These are phyloP conservation scores for Lithohypha guttulata DNA, from an alignment of 2,329 filamentous ascomycete genomes.

Conservation along the genomic window DNA sequence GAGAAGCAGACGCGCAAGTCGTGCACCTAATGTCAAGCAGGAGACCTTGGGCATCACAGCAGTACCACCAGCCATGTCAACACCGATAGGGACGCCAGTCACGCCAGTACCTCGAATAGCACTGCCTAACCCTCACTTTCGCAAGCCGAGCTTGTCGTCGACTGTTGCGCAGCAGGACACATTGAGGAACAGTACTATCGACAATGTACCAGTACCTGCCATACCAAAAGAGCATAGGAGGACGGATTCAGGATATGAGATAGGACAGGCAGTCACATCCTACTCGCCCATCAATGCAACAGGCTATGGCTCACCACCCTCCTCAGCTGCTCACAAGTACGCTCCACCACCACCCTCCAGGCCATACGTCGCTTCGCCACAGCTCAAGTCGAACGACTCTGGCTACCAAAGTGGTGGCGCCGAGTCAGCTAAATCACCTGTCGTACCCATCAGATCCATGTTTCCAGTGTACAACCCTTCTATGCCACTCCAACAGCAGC, in stretches of 20 bases:
- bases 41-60: conserved; percentile 4
- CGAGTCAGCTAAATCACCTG: conserved; percentile 21
- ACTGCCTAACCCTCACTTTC: conserved; percentile 19
- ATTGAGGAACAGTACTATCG: conserved; percentile 1
- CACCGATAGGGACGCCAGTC: conserved; percentile 17
- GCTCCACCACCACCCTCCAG: conserved; percentile 9
- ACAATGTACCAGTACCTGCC: conserved; percentile 1
- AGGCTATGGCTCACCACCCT: conserved; percentile 1
- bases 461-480: conserved; percentile 35
- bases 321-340: conserved; percentile 13
- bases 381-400: conserved; percentile 13
- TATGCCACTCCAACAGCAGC: conserved; percentile 28
- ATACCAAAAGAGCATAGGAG: conserved; percentile 4
- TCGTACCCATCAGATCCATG: conserved; percentile 34
- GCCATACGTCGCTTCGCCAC: conserved; percentile 10
- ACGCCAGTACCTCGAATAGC: conserved; percentile 18
- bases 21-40: conserved; percentile 4
- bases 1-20: conserved; percentile 9
- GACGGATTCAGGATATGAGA: conserved; percentile 12
- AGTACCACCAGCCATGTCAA: conserved; percentile 8
- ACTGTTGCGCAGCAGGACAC: conserved; percentile 1
- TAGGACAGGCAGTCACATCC: conserved; percentile 20
- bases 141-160: conserved; percentile 16
- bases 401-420: conserved; percentile 5
- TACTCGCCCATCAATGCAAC: conserved; percentile 19